Evolutionary conservation across 1,284 basidiomycete genomes (phyloP).

Genomic region (Crocinoboletus sp.): DNA sequence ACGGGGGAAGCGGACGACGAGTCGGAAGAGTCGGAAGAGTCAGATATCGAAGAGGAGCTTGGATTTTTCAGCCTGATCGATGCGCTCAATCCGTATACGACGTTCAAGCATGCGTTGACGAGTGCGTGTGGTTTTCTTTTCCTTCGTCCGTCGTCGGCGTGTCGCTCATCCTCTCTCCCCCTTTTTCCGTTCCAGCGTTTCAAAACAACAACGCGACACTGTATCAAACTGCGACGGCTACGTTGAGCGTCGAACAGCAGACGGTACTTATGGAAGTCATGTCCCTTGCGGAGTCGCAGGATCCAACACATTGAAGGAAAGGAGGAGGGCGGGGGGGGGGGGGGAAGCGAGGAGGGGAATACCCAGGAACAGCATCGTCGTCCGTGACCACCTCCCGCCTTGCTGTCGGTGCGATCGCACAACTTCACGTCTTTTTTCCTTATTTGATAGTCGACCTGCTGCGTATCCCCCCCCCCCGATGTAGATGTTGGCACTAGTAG

Average conservation of each 20-base stretch:
- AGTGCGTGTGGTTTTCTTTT: slow-evolving; percentile 38
- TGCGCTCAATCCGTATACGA: slow-evolving; percentile 62
- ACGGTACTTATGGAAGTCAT: slow-evolving; percentile 79
- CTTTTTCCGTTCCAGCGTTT: slow-evolving; percentile 44
- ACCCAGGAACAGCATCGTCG: no score
- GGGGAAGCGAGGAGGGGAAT: neutral
- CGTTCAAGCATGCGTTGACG: slow-evolving; percentile 71
- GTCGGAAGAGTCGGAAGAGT: slow-evolving; percentile 48
- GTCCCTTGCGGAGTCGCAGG: slow-evolving; percentile 32
- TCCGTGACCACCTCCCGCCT: no score
- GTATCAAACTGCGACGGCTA: slow-evolving; percentile 70
- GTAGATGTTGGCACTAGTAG: no score
- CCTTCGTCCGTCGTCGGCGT: neutral
- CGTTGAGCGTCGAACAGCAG: slow-evolving; percentile 66
- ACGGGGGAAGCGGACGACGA: slow-evolving; percentile 38
- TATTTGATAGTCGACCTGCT: no score
- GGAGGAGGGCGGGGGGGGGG: neutral
- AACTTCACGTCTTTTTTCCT: no score
- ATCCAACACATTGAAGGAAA: slow-evolving; percentile 5
- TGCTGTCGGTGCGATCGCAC: no score
- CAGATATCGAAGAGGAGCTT: slow-evolving; percentile 71
- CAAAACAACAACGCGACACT: slow-evolving; percentile 62
- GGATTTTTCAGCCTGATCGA: slow-evolving; percentile 78
- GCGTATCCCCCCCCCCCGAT: no score
- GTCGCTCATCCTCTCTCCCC: neutral